phyloP scores from a whole-genome alignment of 2,329 filamentous ascomycete genomes.

The Dactylellina haptotyla region DNA sequence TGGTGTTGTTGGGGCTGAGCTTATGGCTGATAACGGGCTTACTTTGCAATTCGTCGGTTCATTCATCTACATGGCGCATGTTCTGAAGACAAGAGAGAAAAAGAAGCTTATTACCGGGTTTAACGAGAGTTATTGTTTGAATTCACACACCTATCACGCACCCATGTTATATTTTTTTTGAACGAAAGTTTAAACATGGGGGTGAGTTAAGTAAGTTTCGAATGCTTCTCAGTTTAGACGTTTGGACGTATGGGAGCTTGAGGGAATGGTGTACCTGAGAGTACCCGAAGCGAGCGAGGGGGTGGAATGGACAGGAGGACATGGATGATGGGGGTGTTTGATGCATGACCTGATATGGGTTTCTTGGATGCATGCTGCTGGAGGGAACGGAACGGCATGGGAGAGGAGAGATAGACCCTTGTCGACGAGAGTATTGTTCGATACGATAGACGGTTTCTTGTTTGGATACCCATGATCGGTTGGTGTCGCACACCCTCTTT shows the following conservation, averaged over 20 bases:
- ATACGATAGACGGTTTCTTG: background rate
- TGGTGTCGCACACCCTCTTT: background rate
- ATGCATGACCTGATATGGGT: background rate
- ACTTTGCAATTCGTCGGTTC: too few species aligned
- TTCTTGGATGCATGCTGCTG: background rate
- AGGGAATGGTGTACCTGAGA: constrained; percentile 16
- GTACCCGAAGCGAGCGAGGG: constrained; percentile 3
- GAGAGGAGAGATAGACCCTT: background rate
- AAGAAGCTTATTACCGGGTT: too few species aligned
- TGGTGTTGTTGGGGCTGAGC: background rate
- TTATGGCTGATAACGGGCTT: background rate
- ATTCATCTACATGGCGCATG: too few species aligned
- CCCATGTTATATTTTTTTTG: too few species aligned
- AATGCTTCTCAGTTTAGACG: background rate
- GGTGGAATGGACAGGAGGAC: background rate
- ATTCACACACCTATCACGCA: too few species aligned
- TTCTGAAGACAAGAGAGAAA: too few species aligned
- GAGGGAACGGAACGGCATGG: constrained; percentile 14
- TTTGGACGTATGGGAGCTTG: background rate
- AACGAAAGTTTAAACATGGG: background rate
- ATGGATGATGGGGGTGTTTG: background rate
- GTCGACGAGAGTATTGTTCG: background rate
- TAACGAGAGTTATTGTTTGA: background rate
- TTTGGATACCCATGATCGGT: background rate
- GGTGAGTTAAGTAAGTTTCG: too few species aligned